These are phyloP conservation scores for Coemansia asiatica DNA, from an alignment of 192 early-diverging fungal genomes.

Conservation along the genomic window DNA sequence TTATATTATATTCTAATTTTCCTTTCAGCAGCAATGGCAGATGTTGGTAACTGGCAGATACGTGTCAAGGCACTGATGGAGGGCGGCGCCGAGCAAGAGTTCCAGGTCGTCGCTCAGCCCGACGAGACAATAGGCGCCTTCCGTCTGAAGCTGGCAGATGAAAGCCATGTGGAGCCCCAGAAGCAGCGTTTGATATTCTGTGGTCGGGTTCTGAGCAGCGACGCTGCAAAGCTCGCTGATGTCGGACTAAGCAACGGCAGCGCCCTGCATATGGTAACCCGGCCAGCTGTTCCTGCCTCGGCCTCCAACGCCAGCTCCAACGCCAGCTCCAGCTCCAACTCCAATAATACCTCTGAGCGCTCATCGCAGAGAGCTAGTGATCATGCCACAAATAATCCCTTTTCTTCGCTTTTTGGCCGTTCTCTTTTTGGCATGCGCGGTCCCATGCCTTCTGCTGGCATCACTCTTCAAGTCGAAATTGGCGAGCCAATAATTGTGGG, in stretches of 20 bases:
- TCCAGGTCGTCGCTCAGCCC: slow-evolving; percentile 17
- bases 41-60: slow-evolving; percentile 31
- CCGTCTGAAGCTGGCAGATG: slow-evolving; percentile 28
- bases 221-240: slow-evolving; percentile 33
- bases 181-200: slow-evolving; percentile 50
- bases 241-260: slow-evolving; percentile 36
- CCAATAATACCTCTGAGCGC: neutral
- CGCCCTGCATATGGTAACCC: slow-evolving; percentile 48
- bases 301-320: neutral
- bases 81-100: slow-evolving; percentile 29
- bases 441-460: neutral
- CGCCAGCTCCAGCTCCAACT: neutral
- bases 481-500: neutral
- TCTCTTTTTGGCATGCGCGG: neutral
- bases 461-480: neutral
- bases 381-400: neutral
- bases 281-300: slow-evolving; percentile 8
- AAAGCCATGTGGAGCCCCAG: slow-evolving; percentile 38
- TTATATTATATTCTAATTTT: neutral
- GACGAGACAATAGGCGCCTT: slow-evolving; percentile 39
- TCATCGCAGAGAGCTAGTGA: neutral
- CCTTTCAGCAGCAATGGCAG: neutral
- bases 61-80: slow-evolving; percentile 49
- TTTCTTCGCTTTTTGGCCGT: neutral
- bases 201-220: slow-evolving; percentile 40